A percentile compares a stretch with the other conserved stretches of the same genome.
Conservation (phyloP, 129 eudicot genomes). For the Helichrysum umbraculigerum region DNA sequence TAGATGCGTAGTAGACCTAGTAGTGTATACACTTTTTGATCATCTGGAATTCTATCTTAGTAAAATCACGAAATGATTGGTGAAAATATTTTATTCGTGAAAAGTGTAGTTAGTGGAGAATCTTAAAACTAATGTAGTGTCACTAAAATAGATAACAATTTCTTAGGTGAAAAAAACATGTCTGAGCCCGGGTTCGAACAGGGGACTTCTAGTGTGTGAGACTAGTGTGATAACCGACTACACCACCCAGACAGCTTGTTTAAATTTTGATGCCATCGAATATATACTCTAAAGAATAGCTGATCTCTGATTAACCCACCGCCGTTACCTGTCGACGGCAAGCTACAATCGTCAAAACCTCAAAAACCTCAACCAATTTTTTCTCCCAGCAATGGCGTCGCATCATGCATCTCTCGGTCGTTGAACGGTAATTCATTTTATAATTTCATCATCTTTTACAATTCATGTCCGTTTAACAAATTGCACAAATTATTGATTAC, state of each 20-base stretch:
- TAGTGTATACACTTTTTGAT: too few relatives aligned
- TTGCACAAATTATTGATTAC: background rate
- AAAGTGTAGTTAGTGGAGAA: too few relatives aligned
- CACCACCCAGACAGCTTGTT: slow-evolving; percentile 85
- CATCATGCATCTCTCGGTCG: slow-evolving; percentile 92
- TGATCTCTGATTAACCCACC: background rate
- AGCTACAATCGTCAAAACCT: slow-evolving; percentile 8
- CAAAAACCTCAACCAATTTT: slow-evolving; percentile 19
- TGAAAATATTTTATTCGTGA: too few relatives aligned
- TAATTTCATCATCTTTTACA: background rate
- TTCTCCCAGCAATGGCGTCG: slow-evolving; percentile 44
- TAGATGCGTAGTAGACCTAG: too few relatives aligned
- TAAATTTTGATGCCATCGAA: background rate
- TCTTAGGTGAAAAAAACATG: slow-evolving; percentile 32
- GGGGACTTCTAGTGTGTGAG: slow-evolving; percentile 99
- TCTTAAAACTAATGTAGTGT: too few relatives aligned
- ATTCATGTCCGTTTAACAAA: background rate
- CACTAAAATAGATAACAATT: too few relatives aligned
- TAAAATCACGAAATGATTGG: too few relatives aligned
- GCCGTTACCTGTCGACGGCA: slow-evolving; percentile 29
- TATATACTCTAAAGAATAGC: too few relatives aligned
- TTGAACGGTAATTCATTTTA: slow-evolving; percentile 53
- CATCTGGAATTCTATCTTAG: too few relatives aligned
- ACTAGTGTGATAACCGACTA: slow-evolving; percentile 99
- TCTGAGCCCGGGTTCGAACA: slow-evolving; percentile 99